Conservation (phyloP, 2,329 filamentous ascomycete genomes). For the Lomentospora prolificans region DNA sequence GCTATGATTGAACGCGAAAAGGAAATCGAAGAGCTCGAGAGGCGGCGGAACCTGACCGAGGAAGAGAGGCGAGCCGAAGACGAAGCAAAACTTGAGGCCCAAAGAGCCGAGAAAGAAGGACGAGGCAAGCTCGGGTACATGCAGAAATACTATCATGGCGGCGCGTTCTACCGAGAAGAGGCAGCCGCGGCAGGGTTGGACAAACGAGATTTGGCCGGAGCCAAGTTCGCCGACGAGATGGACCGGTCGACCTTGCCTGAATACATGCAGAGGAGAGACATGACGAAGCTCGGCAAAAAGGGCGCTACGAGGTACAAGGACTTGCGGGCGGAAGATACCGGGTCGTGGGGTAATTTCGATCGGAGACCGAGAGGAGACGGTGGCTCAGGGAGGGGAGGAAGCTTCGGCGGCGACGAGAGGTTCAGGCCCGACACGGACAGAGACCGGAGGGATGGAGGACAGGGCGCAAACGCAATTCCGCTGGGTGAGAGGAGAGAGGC, state of each 20-base stretch:
- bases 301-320: conserved; percentile 86
- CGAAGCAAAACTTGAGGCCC: conserved; percentile 49
- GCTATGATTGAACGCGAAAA: conserved; percentile 75
- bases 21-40: conserved; percentile 82
- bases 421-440: conserved; percentile 56
- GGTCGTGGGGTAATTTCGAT: conserved; percentile 64
- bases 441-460: conserved; percentile 31
- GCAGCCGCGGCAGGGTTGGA: conserved; percentile 65
- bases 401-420: conserved; percentile 44
- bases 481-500: conserved; percentile 50
- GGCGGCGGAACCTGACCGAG: conserved; percentile 73
- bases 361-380: conserved; percentile 23
- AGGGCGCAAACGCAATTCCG: conserved; percentile 62
- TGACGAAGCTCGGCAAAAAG: conserved; percentile 88
- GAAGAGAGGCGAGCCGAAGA: conserved; percentile 85
- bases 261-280: conserved; percentile 85
- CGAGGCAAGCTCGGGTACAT: conserved; percentile 80
- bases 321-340: conserved; percentile 82
- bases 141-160: conserved; percentile 96
- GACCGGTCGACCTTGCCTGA: conserved; percentile 79
- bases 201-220: conserved; percentile 77
- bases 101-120: conserved; percentile 62
- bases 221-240: conserved; percentile 73
- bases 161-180: conserved; percentile 87
- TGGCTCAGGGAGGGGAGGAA: conserved; percentile 18